Evolutionary conservation across 768 basidiomycete genomes (phyloP).

Genomic region (Leccinellum albellum): DNA sequence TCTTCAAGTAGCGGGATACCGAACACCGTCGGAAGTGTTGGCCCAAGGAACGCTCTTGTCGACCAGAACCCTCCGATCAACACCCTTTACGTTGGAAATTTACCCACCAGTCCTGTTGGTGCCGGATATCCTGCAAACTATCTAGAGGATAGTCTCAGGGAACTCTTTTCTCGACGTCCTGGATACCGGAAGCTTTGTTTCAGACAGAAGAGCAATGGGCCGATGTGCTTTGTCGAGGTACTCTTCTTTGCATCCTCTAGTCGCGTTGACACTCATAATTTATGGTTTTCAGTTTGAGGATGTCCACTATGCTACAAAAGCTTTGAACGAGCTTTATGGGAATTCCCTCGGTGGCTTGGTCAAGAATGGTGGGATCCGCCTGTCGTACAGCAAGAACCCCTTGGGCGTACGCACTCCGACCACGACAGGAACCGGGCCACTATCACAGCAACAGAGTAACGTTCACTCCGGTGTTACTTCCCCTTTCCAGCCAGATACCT

Average conservation of each 20-base stretch:
- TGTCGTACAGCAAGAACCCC: slow-evolving; percentile 98
- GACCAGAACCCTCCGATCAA: slow-evolving; percentile 99
- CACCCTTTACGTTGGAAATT: slow-evolving; percentile 98
- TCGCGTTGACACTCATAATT: slow-evolving; percentile 1
- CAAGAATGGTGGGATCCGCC: slow-evolving; percentile 91
- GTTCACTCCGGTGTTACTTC: slow-evolving; percentile 22
- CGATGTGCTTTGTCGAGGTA: slow-evolving; percentile 99
- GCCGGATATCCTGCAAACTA: slow-evolving; percentile 71
- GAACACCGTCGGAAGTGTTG: slow-evolving; percentile 20
- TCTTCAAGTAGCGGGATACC: slow-evolving; percentile 28
- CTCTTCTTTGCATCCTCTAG: slow-evolving; percentile 10
- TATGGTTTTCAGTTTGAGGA: slow-evolving; percentile 72
- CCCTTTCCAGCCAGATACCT: slow-evolving; percentile 27
- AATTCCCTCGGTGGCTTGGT: slow-evolving; percentile 87
- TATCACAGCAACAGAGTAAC: slow-evolving; percentile 25
- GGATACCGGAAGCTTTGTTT: slow-evolving; percentile 94
- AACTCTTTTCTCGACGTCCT: slow-evolving; percentile 71
- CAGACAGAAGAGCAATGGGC: slow-evolving; percentile 94
- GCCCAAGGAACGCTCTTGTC: slow-evolving; percentile 39
- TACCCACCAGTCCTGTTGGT: slow-evolving; percentile 77
- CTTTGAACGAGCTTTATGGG: slow-evolving; percentile 89
- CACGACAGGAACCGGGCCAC: slow-evolving; percentile 36
- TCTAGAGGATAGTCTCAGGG: slow-evolving; percentile 83
- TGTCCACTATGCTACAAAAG: slow-evolving; percentile 75
- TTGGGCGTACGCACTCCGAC: slow-evolving; percentile 87